Evolutionary conservation across 495 filamentous ascomycete species (phyloP).

Genomic region (Acidomyces sp.): DNA sequence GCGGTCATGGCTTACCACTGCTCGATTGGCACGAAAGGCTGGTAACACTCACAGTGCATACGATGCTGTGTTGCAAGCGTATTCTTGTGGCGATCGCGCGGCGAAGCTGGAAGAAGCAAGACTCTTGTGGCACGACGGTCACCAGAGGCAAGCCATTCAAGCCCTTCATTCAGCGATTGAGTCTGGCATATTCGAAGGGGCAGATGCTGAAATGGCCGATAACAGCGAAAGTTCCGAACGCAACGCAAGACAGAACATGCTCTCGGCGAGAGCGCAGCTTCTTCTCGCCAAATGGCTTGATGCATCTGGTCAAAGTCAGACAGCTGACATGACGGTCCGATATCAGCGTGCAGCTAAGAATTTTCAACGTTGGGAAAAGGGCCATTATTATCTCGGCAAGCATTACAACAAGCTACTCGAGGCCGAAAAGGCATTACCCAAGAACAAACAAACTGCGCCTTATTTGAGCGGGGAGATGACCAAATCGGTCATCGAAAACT

Average conservation of each 20-base stretch:
- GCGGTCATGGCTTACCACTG: constrained; percentile 71
- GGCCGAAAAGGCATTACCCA: constrained; percentile 64
- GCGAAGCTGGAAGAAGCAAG: constrained; percentile 86
- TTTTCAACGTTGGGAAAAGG: constrained; percentile 75
- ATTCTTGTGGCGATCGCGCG: constrained; percentile 65
- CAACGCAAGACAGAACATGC: constrained; percentile 35
- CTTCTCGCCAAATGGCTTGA: constrained; percentile 96
- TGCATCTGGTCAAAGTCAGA: constrained; percentile 76
- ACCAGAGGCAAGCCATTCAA: constrained; percentile 91
- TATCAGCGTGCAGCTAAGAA: constrained; percentile 60
- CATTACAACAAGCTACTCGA: constrained; percentile 96
- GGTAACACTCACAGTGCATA: constrained; percentile 74
- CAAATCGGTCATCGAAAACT: constrained; percentile 86
- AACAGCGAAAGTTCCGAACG: constrained; percentile 24
- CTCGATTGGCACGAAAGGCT: constrained; percentile 73
- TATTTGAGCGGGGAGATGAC: constrained; percentile 65
- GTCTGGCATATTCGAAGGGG: constrained; percentile 50
- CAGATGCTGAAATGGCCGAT: constrained; percentile 30
- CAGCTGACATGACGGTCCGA: constrained; percentile 56
- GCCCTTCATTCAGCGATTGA: constrained; percentile 71
- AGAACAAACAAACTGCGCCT: constrained; percentile 45
- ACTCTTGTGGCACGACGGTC: constrained; percentile 86
- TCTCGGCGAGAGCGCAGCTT: constrained; percentile 56
- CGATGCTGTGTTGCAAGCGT: constrained; percentile 82
- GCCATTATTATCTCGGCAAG: constrained; percentile 89